These are phyloP conservation scores for Scedosporium boydii DNA, from an alignment of 2,329 filamentous ascomycete genomes.

Conservation along the genomic window DNA sequence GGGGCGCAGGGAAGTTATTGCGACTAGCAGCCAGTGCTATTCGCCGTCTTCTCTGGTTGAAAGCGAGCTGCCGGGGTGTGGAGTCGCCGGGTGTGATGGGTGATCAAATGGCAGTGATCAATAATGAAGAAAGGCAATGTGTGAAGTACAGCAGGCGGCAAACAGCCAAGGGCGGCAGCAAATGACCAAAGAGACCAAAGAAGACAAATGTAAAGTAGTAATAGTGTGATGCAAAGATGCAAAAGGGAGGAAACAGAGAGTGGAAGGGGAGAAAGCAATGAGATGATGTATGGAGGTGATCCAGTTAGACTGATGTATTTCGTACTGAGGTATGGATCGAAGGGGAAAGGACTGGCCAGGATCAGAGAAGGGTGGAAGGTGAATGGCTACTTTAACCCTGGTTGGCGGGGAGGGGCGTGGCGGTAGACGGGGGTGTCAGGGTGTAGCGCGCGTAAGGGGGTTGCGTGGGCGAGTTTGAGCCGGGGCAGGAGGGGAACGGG, in stretches of 20 bases:
- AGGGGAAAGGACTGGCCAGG: constrained; percentile 8
- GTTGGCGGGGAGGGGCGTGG: constrained; percentile 5
- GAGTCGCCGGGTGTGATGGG: not conserved
- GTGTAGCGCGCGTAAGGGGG: constrained; percentile 6
- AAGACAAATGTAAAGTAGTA: not conserved
- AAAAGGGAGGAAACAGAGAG: not conserved
- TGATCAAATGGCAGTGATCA: not conserved
- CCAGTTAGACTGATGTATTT: not conserved
- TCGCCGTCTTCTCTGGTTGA: not conserved
- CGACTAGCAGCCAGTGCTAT: constrained; percentile 5
- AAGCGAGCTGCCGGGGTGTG: not conserved
- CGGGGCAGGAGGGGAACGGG: not conserved
- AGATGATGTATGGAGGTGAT: constrained; percentile 3
- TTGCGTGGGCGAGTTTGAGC: constrained; percentile 1
- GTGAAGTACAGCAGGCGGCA: not conserved
- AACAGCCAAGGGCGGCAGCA: not conserved
- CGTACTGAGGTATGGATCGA: not conserved
- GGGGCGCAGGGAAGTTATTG: not conserved
- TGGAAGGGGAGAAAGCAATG: not conserved
- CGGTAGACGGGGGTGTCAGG: not conserved
- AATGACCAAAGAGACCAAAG: not conserved
- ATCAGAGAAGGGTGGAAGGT: not conserved
- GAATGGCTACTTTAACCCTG: not conserved
- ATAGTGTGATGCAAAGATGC: not conserved
- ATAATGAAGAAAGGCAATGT: not conserved